Evolutionary conservation across 2,329 filamentous ascomycete species (phyloP).

Genomic region (Pyricularia pennisetigena): DNA sequence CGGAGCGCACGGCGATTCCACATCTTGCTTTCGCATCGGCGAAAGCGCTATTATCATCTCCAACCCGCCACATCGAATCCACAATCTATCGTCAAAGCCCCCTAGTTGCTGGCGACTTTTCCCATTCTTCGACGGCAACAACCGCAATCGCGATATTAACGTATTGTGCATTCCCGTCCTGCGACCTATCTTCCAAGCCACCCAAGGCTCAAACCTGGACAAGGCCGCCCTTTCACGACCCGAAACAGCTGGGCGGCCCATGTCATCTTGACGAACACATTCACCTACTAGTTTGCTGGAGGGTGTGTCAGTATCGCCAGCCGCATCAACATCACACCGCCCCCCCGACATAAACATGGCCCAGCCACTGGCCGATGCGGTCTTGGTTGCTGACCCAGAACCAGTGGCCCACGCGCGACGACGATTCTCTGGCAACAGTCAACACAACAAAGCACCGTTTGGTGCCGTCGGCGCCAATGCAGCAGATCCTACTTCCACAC

Average conservation of each 20-base stretch:
- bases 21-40: not conserved
- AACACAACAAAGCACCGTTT: constrained; percentile 3
- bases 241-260: not conserved
- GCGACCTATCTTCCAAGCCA: not conserved
- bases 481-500: not conserved
- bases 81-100: not conserved
- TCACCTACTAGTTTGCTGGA: not conserved
- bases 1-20: not conserved
- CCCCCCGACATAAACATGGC: not conserved
- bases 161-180: not conserved
- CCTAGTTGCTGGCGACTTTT: not conserved
- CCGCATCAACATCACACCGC: not conserved
- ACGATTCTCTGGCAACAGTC: constrained; percentile 10
- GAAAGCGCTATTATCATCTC: not conserved
- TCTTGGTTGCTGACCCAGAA: constrained; percentile 15
- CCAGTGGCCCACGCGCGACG: constrained; percentile 18
- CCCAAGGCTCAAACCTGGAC: not conserved
- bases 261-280: not conserved
- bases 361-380: constrained; percentile 10
- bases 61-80: not conserved
- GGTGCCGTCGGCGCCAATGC: constrained; percentile 1
- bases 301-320: constrained; percentile 1
- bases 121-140: not conserved
- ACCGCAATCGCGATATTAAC: not conserved
- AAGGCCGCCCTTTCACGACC: not conserved